Evolutionary conservation across 176 grass and related monocot genomes (phyloP), one percentile per base, ranked within the genome.

Genomic region (Otatea glauca): DNA sequence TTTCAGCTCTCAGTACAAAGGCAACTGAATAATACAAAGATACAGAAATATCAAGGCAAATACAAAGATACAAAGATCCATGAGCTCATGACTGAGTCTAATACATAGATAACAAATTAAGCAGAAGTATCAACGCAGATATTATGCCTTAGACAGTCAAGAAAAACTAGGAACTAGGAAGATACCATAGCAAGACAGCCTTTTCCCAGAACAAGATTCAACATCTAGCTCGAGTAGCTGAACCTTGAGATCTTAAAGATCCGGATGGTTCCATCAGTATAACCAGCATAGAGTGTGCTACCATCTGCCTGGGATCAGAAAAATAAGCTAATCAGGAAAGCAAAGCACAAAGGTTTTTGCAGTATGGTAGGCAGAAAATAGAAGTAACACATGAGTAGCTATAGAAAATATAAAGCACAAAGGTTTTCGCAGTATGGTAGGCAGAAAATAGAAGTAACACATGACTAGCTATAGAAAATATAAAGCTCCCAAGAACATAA

Each of bases 261-360:
- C 82, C 94, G 51, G 61, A 97, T 97, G 50, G 87, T 84, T 66
- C 94, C 94, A 88, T 97, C 94, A 27, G 94, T 93, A 44, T 97
- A 97, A 54, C 94, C 94, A 21, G 94, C 90, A 9, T 92, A 97
- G 34, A 97, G 87, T 2, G 91, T 97, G 87, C 88, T 97, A 58
- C 92, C 94, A 70, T 97, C 94, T 23, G 90, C 85, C 10, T 15
- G 14, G 5, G 27, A 65, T 35, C 13, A 35, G 62, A 65, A 65
- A 65, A 17, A 65, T 29, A 65, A 65, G 5, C 5, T 13, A 32
- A 27, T 34, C 27, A 65, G 29, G 0, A 65, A 34, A 14, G 16
- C 27, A 64, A 21, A n/a, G 35, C 56, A 24, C 21, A 59, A 59
- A 59, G 56, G 64, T 67, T 3, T n/a, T n/a, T n/a, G n/a, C n/a